Base-by-base conservation (phyloP, 2,329 filamentous ascomycete species). In the Cadophora gregata region DNA sequence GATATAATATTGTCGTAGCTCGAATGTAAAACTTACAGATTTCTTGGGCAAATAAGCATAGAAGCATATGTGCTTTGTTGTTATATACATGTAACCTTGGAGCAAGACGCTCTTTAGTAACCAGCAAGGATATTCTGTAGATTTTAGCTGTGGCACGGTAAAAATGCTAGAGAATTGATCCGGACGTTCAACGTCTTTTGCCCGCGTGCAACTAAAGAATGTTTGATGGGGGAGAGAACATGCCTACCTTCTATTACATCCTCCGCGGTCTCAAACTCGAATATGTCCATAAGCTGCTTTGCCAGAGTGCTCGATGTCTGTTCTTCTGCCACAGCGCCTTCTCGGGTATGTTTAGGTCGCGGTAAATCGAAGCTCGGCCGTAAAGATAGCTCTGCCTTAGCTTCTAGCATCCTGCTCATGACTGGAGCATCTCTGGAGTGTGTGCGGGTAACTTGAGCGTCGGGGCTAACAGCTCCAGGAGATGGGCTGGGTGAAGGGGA, bases 21-120 rank as follows among this genome's bases (percentile, higher is more conserved):
- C 2, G 42, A 47, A 21, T 6, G 19, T 47, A 29, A 25, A 51
- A 75, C 89, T 79, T 83, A 92, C 91, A 61, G 91, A 88, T 83
- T 96, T 97, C 82, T 94, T 96, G 7, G 93, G 93, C n/a, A 98
- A 85, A 77, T 97, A 97, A 47, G 96, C 93, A 77, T 97, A 98
- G 78, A 98, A 99, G 80, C 94, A 97, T 68, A 98, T 91, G 77
- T 99, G 96, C 73, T 90, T 91, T 68, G 91, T 85, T 0, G 96
- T 98, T 75, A 99, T 92, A 80, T 98, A 98, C 85, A 99, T 90
- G 77, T 96, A 97, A 6, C 96, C 96, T 77, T 97, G 93, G 9
- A 98, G 85, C 33, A 98, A 82, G 53, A 97, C 93, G 75, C 91
- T 97, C 77, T 97, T 93, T 38, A 98, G 81, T 47, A 98, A 82